Conservation (phyloP, 2,329 filamentous ascomycete genomes). For the Penicillium occitanis region DNA sequence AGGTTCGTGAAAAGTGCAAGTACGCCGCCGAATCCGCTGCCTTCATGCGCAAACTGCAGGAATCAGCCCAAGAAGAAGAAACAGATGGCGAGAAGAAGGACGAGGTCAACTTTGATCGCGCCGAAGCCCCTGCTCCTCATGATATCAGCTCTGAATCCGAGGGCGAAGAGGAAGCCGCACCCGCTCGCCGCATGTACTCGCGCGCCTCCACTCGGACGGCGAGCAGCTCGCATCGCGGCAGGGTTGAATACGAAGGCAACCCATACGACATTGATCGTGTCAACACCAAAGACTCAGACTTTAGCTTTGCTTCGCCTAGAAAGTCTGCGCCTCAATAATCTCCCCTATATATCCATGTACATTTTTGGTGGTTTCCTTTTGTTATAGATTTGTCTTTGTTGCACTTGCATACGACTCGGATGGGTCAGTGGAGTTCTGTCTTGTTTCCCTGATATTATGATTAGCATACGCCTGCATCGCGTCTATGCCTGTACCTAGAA, state of each 20-base stretch:
- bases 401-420: slow-evolving; percentile 20
- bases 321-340: slow-evolving; percentile 8
- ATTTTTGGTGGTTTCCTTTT: background rate
- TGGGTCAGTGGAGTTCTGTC: slow-evolving; percentile 12
- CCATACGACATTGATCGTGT: slow-evolving; percentile 48
- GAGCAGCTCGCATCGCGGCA: slow-evolving; percentile 24
- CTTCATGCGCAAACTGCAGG: slow-evolving; percentile 39
- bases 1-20: slow-evolving; percentile 44
- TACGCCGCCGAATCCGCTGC: slow-evolving; percentile 40
- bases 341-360: background rate
- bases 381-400: background rate
- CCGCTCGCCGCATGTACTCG: slow-evolving; percentile 29
- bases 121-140: slow-evolving; percentile 33
- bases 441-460: background rate
- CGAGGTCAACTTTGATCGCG: slow-evolving; percentile 33
- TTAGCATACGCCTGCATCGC: background rate
- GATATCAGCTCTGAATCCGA: slow-evolving; percentile 29
- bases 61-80: slow-evolving; percentile 23
- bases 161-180: slow-evolving; percentile 22
- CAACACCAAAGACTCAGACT: slow-evolving; percentile 40
- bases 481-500: background rate
- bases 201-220: slow-evolving; percentile 31
- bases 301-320: slow-evolving; percentile 8
- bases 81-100: slow-evolving; percentile 24
- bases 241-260: slow-evolving; percentile 43